phyloP scores from a whole-genome alignment of 352 stramenopile species.

The Globisporangium spinosum region DNA sequence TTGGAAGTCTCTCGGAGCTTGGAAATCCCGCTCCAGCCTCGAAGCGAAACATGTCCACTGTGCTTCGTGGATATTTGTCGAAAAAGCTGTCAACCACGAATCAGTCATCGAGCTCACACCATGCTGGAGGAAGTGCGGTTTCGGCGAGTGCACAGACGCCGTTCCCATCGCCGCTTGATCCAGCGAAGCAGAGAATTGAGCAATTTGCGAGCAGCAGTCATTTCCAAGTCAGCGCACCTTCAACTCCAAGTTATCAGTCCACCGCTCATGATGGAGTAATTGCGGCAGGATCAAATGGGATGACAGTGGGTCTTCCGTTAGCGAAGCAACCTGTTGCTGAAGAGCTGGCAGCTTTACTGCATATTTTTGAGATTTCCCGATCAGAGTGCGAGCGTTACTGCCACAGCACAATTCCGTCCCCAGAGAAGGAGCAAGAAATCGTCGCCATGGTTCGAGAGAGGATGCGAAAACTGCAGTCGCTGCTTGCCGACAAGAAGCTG shows the following conservation, averaged over 20 bases:
- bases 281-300: not conserved
- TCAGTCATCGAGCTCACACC: not conserved
- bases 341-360: conserved; percentile 55
- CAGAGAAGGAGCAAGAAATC: conserved; percentile 79
- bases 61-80: conserved; percentile 53
- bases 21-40: conserved; percentile 23
- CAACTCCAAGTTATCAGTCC: conserved; percentile 8
- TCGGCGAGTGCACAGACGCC: not conserved
- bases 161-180: conserved; percentile 8
- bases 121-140: conserved; percentile 5
- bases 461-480: conserved; percentile 55
- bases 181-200: conserved; percentile 17
- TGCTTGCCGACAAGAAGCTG: conserved; percentile 71
- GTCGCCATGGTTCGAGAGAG: conserved; percentile 75
- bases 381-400: conserved; percentile 71
- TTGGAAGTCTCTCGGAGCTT: conserved; percentile 68
- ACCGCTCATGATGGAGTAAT: conserved; percentile 3
- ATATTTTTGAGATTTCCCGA: conserved; percentile 65
- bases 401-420: conserved; percentile 48
- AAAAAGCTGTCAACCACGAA: conserved; percentile 30
- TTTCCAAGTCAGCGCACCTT: not conserved
- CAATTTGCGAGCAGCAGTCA: conserved; percentile 9
- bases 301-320: not conserved
- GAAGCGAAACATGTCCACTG: conserved; percentile 40
- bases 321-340: conserved; percentile 22